phyloP scores from a whole-genome alignment of 2,329 filamentous ascomycete genomes.

The Fusarium irregulare region DNA sequence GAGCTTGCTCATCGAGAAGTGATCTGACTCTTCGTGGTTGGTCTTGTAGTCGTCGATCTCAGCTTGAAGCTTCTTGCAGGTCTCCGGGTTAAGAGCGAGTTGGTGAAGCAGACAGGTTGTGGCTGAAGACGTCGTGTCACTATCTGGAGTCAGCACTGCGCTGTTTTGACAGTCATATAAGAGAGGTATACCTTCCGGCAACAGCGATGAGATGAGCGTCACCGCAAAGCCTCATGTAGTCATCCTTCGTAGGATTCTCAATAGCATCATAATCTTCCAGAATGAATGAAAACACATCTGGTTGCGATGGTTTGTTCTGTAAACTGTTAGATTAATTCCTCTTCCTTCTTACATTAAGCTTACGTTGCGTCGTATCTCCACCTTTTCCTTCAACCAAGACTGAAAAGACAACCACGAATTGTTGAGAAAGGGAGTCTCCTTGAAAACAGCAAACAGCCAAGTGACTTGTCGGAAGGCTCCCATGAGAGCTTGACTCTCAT shows the following conservation, averaged over 20 bases:
- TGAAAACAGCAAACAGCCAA: constrained; percentile 5
- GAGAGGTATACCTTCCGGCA: constrained; percentile 2
- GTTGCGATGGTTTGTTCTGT: constrained; percentile 7
- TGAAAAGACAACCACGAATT: background rate
- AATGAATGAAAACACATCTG: constrained; percentile 15
- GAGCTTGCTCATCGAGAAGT: background rate
- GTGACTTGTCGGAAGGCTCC: background rate
- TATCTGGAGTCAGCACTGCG: background rate
- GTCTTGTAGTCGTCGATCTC: constrained; percentile 27
- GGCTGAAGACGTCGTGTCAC: constrained; percentile 29
- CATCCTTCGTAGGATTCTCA: background rate
- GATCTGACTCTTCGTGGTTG: background rate
- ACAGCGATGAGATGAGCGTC: constrained; percentile 3
- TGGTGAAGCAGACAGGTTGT: constrained; percentile 20
- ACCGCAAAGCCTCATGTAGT: background rate
- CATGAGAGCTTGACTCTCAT: background rate
- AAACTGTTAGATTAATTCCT: accelerated
- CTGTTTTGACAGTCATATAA: accelerated
- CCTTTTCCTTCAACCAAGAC: background rate
- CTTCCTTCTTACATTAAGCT: accelerated
- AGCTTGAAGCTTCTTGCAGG: background rate
- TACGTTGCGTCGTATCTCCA: constrained; percentile 8
- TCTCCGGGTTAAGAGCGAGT: background rate
- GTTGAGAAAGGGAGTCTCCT: background rate
- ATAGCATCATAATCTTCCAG: constrained; percentile 7